Percentiles rank a stretch among this genome's conserved stretches.
These are phyloP conservation scores for Zygoascus ofunaensis DNA, from an alignment of 805 yeast genomes.

Conservation along the genomic window DNA sequence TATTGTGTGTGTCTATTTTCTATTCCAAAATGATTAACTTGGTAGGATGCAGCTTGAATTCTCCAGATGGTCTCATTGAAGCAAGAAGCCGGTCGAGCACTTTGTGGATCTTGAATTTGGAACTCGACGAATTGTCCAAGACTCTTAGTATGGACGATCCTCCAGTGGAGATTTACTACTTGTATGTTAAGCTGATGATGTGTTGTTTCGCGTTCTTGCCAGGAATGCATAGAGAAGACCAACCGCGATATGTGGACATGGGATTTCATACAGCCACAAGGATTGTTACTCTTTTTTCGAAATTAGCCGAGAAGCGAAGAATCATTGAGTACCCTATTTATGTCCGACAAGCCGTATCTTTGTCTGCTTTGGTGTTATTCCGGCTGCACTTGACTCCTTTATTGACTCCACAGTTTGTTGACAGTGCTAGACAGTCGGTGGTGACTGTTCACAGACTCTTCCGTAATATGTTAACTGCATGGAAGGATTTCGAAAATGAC, in stretches of 20 bases:
- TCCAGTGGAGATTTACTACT: slow-evolving; percentile 64
- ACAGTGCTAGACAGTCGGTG: slow-evolving; percentile 84
- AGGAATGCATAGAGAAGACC: slow-evolving; percentile 71
- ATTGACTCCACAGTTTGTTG: slow-evolving; percentile 61
- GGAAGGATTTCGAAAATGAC: slow-evolving; percentile 87
- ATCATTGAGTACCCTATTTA: slow-evolving; percentile 80
- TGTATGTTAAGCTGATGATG: slow-evolving; percentile 70
- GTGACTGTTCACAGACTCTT: slow-evolving; percentile 85
- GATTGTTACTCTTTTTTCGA: slow-evolving; percentile 67
- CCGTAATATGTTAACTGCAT: slow-evolving; percentile 80
- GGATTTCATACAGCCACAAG: slow-evolving; percentile 78
- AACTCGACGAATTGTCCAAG: slow-evolving; percentile 61
- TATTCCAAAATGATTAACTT: slow-evolving; percentile 76
- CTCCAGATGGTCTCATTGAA: slow-evolving; percentile 84
- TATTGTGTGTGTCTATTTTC: slow-evolving; percentile 67
- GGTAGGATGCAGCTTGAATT: slow-evolving; percentile 76
- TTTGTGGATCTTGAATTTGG: slow-evolving; percentile 66
- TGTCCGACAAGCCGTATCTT: slow-evolving; percentile 76
- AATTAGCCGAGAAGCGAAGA: slow-evolving; percentile 55
- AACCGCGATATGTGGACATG: slow-evolving; percentile 69
- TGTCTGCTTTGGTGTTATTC: slow-evolving; percentile 65
- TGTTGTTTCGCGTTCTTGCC: slow-evolving; percentile 85
- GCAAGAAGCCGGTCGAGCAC: slow-evolving; percentile 76
- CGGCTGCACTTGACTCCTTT: slow-evolving; percentile 72
- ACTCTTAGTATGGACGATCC: slow-evolving; percentile 50